Evolutionary conservation across 306 rosid species (phyloP).

Genomic region (Cucumis melo): DNA sequence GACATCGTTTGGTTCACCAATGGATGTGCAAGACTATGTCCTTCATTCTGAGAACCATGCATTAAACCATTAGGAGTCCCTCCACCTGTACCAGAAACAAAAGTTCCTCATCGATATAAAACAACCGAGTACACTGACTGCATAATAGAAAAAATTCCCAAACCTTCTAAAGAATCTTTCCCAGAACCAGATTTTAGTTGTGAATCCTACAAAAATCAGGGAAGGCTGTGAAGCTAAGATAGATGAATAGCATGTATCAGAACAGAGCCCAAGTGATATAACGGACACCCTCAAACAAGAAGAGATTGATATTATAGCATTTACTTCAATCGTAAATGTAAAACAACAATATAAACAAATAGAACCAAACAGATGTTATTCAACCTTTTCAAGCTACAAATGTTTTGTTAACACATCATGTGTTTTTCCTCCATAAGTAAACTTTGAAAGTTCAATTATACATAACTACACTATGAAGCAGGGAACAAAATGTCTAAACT

Average conservation of each 20-base stretch:
- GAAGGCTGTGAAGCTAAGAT: constrained; percentile 8
- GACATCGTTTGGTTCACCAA: constrained; percentile 59
- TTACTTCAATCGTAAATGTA: not conserved
- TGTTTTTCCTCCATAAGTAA: not conserved
- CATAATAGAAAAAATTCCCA: constrained; percentile 17
- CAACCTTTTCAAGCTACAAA: not conserved
- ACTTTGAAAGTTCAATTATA: not conserved
- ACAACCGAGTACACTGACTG: constrained; percentile 4
- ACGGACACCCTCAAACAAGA: not conserved
- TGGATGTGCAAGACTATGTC: constrained; percentile 43
- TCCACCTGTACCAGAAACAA: constrained; percentile 39
- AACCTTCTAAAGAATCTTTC: constrained; percentile 86
- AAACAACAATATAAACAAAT: not conserved
- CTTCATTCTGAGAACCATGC: constrained; percentile 73
- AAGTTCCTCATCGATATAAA: constrained; percentile 8
- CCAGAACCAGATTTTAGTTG: constrained; percentile 71
- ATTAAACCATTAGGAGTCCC: constrained; percentile 74
- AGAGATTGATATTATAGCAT: not conserved
- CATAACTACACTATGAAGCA: not conserved
- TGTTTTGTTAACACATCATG: not conserved
- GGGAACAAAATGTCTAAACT: not conserved
- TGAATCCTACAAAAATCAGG: constrained; percentile 46
- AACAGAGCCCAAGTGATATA: not conserved
- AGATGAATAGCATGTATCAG: not conserved
- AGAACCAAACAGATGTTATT: not conserved